Evolutionary conservation across 768 basidiomycete genomes (phyloP).

Genomic region (Filobasidium floriforme): DNA sequence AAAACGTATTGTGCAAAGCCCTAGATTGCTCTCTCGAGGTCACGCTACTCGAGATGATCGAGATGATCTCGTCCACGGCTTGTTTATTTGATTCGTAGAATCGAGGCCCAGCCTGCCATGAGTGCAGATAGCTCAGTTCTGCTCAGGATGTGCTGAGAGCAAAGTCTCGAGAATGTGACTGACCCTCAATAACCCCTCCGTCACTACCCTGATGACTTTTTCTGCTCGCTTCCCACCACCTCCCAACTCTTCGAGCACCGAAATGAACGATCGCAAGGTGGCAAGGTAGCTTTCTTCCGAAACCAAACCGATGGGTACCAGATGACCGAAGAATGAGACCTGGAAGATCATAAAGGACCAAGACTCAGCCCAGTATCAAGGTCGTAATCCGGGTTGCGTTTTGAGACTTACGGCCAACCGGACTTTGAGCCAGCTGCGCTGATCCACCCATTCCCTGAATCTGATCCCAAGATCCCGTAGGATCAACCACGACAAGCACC

Average conservation of each 20-base stretch:
- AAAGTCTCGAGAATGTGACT: constrained; percentile 6
- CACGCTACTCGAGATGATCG: not conserved
- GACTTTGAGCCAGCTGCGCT: constrained; percentile 81
- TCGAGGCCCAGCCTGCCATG: not conserved
- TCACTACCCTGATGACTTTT: constrained; percentile 36
- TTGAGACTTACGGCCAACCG: constrained; percentile 65
- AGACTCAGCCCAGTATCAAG: not conserved
- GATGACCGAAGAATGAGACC: constrained; percentile 89
- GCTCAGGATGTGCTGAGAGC: not conserved
- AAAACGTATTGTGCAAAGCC: not conserved
- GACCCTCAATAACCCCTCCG: constrained; percentile 40
- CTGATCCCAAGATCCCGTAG: constrained; percentile 86
- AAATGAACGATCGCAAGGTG: constrained; percentile 72
- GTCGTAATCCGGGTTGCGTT: not conserved
- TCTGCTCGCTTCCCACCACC: constrained; percentile 41
- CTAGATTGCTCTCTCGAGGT: not conserved
- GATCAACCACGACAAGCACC: constrained; percentile 42
- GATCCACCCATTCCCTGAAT: constrained; percentile 80
- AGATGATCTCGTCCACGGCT: constrained; percentile 13
- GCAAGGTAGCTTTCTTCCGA: constrained; percentile 69
- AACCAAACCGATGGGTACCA: constrained; percentile 68
- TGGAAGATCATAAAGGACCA: constrained; percentile 40
- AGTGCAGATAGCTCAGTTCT: not conserved
- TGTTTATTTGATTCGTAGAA: constrained; percentile 12
- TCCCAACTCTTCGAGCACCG: constrained; percentile 54